Conservation (phyloP, 805 yeast genomes). For the Wickerhamiella lipophila region DNA sequence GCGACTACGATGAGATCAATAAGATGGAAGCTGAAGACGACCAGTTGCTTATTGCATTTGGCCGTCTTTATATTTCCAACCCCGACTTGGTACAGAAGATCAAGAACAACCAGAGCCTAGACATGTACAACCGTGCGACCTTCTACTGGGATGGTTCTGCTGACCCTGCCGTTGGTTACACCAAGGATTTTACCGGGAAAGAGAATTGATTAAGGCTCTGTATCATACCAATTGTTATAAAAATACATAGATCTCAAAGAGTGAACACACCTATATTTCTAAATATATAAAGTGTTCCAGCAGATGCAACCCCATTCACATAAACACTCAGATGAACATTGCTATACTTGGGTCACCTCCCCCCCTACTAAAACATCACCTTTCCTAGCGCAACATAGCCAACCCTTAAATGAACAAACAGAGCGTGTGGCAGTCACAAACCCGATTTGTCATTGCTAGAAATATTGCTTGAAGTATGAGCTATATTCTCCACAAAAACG, state of each 20-base stretch:
- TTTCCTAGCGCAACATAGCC: too few relatives aligned
- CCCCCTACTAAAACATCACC: too few relatives aligned
- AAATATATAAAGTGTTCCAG: too few relatives aligned
- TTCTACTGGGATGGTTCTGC: conserved; percentile 31
- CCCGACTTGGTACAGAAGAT: conserved; percentile 43
- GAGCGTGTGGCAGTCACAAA: background rate
- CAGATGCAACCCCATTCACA: too few relatives aligned
- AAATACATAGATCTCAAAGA: too few relatives aligned
- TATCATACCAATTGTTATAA: too few relatives aligned
- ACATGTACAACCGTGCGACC: conserved; percentile 36
- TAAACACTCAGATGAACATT: too few relatives aligned
- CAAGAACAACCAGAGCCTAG: conserved; percentile 32
- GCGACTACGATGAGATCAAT: conserved; percentile 15
- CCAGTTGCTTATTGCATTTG: conserved; percentile 30
- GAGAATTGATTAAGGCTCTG: background rate
- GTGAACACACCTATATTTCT: too few relatives aligned
- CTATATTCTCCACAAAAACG: conserved; percentile 10
- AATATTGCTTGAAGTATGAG: conserved; percentile 1
- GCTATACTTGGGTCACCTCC: too few relatives aligned
- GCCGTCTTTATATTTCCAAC: conserved; percentile 41
- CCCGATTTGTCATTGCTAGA: background rate
- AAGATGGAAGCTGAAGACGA: conserved; percentile 19
- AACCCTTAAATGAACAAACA: too few relatives aligned
- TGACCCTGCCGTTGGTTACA: conserved; percentile 32
- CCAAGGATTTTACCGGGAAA: conserved; percentile 3